Conservation (phyloP, 257 asterid genomes). For the Capsicum pubescens region DNA sequence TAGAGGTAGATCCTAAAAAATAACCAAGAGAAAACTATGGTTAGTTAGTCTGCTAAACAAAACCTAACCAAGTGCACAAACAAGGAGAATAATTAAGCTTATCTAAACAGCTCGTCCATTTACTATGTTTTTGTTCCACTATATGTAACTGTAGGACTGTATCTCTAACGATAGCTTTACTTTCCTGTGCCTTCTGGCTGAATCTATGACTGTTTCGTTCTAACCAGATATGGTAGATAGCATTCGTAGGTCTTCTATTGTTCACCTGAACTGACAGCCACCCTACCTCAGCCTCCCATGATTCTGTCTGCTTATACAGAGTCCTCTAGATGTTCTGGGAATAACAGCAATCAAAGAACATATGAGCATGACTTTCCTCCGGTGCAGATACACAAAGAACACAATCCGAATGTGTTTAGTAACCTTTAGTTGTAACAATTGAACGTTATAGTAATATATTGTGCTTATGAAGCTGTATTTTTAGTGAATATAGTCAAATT, state of each 20-base stretch:
- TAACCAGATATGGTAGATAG: neutral
- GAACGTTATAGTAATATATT: neutral
- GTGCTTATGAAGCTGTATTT: slow-evolving; percentile 12
- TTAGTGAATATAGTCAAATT: slow-evolving; percentile 5
- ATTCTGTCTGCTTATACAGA: neutral
- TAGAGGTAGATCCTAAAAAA: slow-evolving; percentile 17
- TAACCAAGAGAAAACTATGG: slow-evolving; percentile 18
- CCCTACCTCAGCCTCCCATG: neutral
- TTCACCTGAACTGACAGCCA: slow-evolving; percentile 21
- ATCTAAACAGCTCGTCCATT: neutral
- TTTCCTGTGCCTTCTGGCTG: neutral
- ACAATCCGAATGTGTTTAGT: slow-evolving; percentile 11
- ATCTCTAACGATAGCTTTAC: neutral
- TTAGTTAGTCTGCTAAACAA: neutral
- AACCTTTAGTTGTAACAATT: neutral
- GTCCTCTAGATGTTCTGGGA: neutral
- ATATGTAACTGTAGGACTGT: slow-evolving; percentile 2
- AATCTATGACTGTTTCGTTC: neutral
- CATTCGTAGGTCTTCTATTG: neutral
- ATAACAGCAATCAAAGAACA: neutral
- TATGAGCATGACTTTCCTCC: neutral
- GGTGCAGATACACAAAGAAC: slow-evolving; percentile 2
- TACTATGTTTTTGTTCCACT: neutral
- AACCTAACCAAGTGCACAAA: neutral
- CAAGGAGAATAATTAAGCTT: neutral